Base-by-base conservation (phyloP, 2,329 filamentous ascomycete genomes). In the Ophiostoma montium region DNA sequence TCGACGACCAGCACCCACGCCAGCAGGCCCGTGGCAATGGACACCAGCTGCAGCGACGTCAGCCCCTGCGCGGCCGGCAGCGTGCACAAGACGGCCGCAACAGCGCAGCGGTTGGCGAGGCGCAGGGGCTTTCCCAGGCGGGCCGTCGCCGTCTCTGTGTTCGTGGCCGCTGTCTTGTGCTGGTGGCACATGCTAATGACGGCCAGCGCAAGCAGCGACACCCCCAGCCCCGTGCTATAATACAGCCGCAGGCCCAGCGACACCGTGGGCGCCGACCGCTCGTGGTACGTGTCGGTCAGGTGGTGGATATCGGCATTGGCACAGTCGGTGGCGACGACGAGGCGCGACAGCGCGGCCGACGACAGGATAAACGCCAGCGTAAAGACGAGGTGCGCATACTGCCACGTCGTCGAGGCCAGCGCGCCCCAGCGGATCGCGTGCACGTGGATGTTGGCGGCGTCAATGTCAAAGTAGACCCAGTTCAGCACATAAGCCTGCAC, bases 381-480 rank as follows among this genome's bases (percentile, higher is more conserved):
- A 61, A 82, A 81, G 1, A 76, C 71, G 21, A 82, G 63, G 59
- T 82, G 78, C 9, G 70, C 65, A 19, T 71, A 64, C 18, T 69
- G 63, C 78, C 78, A 82, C 6, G 72, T 38, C 21, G 73, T 60
- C 5, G 75, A 72, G 13, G 54, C 35, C 45, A 51, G 51, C 38
- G 51, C 46, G 10, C 54, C 44, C 18, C 77, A 65, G 10, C 79
- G 67, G 50, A 83, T 82, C 9, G 79, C 78, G 61, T 82, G 79
- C 0, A 71, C 61, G 44, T 72, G 69, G 16, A 82, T 64, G 57
- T 76, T 74, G 50, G 67, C 67, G 15, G 65, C 69, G 58, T 81
- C 78, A 33, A 82, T 68, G 57, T 82, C 76, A 57, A 80, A 80
- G 59, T 80, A 80, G 10, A 80, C 67, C 74, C 75, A 78, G 57